phyloP scores from a whole-genome alignment of 1,284 basidiomycete genomes.

The Chiua sp. region DNA sequence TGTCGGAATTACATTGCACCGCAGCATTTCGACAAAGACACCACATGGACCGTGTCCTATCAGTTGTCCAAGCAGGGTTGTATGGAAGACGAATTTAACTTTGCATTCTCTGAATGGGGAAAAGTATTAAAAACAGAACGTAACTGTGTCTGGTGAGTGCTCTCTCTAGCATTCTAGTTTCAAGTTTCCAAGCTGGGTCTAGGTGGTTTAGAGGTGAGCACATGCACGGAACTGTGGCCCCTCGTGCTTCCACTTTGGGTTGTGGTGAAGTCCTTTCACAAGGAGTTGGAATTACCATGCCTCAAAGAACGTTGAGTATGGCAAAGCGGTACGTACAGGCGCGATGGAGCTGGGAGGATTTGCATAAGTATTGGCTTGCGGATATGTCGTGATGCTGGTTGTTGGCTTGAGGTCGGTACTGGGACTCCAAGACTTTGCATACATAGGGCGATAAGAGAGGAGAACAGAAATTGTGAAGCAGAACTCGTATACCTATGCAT shows the following conservation, averaged over 20 bases:
- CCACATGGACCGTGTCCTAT: constrained; percentile 4
- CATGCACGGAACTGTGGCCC: constrained; percentile 12
- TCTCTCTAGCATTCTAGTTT: neutral
- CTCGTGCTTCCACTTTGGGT: constrained; percentile 3
- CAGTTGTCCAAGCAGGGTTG: constrained; percentile 9
- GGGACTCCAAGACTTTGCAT: no score
- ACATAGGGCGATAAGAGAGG: no score
- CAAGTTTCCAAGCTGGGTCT: no score
- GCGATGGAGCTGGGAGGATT: constrained; percentile 4
- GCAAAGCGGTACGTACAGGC: constrained; percentile 8
- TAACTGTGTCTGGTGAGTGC: constrained; percentile 12
- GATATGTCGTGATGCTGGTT: no score
- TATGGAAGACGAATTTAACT: constrained; percentile 7
- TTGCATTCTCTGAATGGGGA: constrained; percentile 6
- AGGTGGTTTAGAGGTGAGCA: constrained; percentile 19
- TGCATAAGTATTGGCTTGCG: no score
- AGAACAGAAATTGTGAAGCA: no score
- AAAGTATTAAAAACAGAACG: neutral
- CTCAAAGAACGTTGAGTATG: constrained; percentile 6
- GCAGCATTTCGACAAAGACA: constrained; percentile 9
- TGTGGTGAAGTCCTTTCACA: neutral
- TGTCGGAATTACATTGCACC: constrained; percentile 19
- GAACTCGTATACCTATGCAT: no score
- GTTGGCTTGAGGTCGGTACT: no score
- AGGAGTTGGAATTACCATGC: constrained; percentile 6